Percentiles rank a stretch among this genome's conserved stretches.
Conservation (phyloP, 768 basidiomycete species). For the Galerina sulciceps region DNA sequence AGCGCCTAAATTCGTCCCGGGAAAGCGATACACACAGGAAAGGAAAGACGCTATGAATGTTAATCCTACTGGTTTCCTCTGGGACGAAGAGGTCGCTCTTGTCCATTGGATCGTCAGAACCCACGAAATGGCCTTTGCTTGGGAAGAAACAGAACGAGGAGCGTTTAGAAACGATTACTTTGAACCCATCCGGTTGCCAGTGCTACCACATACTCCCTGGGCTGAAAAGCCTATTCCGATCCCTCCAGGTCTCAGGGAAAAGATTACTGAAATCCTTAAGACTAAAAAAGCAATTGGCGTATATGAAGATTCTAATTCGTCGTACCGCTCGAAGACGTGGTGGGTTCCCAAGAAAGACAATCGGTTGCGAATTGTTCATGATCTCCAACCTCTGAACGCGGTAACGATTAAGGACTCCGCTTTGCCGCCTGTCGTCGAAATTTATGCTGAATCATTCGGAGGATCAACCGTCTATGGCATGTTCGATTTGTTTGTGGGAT, state of each 20-base stretch:
- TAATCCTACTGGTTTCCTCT: conserved; percentile 34
- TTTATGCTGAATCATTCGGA: conserved; percentile 26
- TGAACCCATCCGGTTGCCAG: conserved; percentile 24
- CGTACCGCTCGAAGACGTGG: conserved; percentile 8
- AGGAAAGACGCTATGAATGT: conserved; percentile 25
- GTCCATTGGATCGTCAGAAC: conserved; percentile 31
- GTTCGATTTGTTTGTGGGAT: conserved; percentile 34
- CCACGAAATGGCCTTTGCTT: conserved; percentile 38
- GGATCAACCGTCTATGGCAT: conserved; percentile 21
- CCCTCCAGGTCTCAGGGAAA: conserved; percentile 28
- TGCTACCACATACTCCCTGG: conserved; percentile 36
- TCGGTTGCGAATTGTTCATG: conserved; percentile 3
- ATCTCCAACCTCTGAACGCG: conserved; percentile 32
- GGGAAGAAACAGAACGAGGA: conserved; percentile 31
- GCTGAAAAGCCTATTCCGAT: conserved; percentile 31
- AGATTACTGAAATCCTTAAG: conserved; percentile 28
- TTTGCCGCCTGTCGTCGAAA: conserved; percentile 25
- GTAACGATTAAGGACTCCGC: conserved; percentile 33
- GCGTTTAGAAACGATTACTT: conserved; percentile 28
- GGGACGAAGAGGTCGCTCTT: conserved; percentile 37
- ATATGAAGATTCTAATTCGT: conserved; percentile 16
- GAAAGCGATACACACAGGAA: conserved; percentile 26
- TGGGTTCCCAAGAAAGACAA: conserved; percentile 22
- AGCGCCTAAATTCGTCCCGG: conserved; percentile 37
- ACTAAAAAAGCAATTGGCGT: conserved; percentile 26